phyloP scores from a whole-genome alignment of 768 basidiomycete genomes.

The Omphalotus guepiniiformis region DNA sequence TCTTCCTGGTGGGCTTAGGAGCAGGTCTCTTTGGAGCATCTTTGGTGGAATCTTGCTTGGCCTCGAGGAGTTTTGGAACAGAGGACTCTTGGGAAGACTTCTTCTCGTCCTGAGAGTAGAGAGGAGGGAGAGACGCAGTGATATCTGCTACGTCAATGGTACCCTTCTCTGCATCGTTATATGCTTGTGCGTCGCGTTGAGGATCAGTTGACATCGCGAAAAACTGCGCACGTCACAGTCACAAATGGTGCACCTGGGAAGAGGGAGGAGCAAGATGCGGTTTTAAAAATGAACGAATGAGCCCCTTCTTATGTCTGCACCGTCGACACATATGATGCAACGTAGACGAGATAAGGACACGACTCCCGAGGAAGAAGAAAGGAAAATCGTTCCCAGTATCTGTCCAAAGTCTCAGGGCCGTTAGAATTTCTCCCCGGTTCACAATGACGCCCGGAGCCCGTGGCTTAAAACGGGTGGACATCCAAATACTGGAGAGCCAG shows the following conservation, averaged over 20 bases:
- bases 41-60: slow-evolving; percentile 39
- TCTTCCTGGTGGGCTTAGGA: slow-evolving; percentile 43
- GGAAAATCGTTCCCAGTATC: no score
- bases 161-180: slow-evolving; percentile 58
- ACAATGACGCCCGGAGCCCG: no score
- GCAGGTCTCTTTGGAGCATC: slow-evolving; percentile 28
- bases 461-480: no score
- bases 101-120: slow-evolving; percentile 35
- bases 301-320: slow-evolving; percentile 6
- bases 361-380: not conserved
- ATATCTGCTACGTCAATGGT: slow-evolving; percentile 40
- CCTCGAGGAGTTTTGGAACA: slow-evolving; percentile 24
- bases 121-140: slow-evolving; percentile 22
- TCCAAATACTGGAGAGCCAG: no score
- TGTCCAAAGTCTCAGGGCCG: no score
- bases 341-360: not conserved
- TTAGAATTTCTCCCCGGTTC: no score
- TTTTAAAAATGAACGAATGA: not conserved
- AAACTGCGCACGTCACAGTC: slow-evolving; percentile 6
- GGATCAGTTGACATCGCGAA: slow-evolving; percentile 39
- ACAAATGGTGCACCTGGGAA: not conserved
- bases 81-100: slow-evolving; percentile 26
- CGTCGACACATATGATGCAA: slow-evolving; percentile 4
- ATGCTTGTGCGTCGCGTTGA: slow-evolving; percentile 34
- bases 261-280: slow-evolving; percentile 2